Evolutionary conservation across 2,329 filamentous ascomycete genomes (phyloP).

Genomic region (Aspergillus flavus): DNA sequence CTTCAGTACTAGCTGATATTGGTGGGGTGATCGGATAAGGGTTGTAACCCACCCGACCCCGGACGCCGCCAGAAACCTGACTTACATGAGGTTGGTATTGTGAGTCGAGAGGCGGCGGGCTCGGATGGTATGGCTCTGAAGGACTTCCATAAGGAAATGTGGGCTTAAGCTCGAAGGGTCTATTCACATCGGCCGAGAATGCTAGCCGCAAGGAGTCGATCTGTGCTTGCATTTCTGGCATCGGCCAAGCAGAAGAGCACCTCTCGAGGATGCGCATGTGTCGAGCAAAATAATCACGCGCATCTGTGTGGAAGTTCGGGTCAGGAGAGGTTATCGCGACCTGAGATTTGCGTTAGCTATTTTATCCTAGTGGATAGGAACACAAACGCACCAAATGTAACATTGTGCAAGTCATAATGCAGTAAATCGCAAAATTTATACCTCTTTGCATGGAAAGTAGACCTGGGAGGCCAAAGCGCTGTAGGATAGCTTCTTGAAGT

Average conservation of each 20-base stretch:
- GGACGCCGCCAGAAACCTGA: conserved; percentile 48
- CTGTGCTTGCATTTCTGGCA: conserved; percentile 86
- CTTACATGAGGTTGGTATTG: conserved; percentile 55
- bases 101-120: conserved; percentile 58
- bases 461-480: conserved; percentile 75
- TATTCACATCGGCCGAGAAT: conserved; percentile 82
- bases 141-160: conserved; percentile 87
- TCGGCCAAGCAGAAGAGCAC: conserved; percentile 79
- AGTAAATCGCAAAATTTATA: conserved; percentile 94
- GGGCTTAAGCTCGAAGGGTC: conserved; percentile 85
- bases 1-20: conserved; percentile 71
- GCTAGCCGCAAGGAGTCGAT: conserved; percentile 87
- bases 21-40: conserved; percentile 77
- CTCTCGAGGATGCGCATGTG: conserved; percentile 93
- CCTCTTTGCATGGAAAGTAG: conserved; percentile 90
- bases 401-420: conserved; percentile 86
- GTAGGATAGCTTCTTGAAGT: conserved; percentile 79
- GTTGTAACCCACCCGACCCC: conserved; percentile 52
- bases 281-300: conserved; percentile 83
- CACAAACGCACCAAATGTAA: conserved; percentile 78
- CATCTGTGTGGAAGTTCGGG: conserved; percentile 80
- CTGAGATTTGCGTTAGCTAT: conserved; percentile 51
- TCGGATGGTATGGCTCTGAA: conserved; percentile 63
- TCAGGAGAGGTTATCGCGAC: conserved; percentile 93
- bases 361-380: not conserved